Base-by-base conservation (phyloP, 148 eudicot species). In the Silene uniflora region DNA sequence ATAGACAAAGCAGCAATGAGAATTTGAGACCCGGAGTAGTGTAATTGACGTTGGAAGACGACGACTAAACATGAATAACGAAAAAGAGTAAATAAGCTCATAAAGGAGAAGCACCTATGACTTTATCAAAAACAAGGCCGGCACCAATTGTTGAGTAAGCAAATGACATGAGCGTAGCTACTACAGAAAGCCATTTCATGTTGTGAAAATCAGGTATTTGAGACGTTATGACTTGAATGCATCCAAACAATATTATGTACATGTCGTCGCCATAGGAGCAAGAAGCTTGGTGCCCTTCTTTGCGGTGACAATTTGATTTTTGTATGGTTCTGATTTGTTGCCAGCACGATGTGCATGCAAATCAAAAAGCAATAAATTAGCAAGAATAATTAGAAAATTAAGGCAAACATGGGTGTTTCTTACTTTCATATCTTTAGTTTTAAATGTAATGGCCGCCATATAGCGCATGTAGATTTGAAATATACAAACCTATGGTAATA, bases 151-250 rank as follows among this genome's bases (percentile, higher is more conserved):
- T 72, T 67, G 96, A 60, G 68, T 91, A 91, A 72, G 67, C 27
- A 73, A 91, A 87, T 58, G 93, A 91, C 96, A 91, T 91, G 71
- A 85, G 49, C 62, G 93, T 86, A 46, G 93, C 96, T 19, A 84
- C 39, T 11, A 83, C 39, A 14, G 96, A 91, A 23, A 91, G 87
- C 91, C 91, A 91, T 27, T 77, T 86, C 90, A 89, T 91, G 85
- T 84, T 81, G 78, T 87, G 96, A 67, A 89, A 86, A 73, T 87
- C 77, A 0, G 96, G 96, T 82, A 89, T 89, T 61, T 87, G 93
- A 52, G 91, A 91, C 71, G 85, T 18, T 10, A 89, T 13, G 14
- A 85, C 73, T 74, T 91, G 91, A 35, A 81, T 60, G 11, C 72
- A 75, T 62, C 96, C 96, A 76, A 91, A 91, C 46, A 85, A 18